Conservation (phyloP, 2,329 filamentous ascomycete species). For the Periconia sp. region DNA sequence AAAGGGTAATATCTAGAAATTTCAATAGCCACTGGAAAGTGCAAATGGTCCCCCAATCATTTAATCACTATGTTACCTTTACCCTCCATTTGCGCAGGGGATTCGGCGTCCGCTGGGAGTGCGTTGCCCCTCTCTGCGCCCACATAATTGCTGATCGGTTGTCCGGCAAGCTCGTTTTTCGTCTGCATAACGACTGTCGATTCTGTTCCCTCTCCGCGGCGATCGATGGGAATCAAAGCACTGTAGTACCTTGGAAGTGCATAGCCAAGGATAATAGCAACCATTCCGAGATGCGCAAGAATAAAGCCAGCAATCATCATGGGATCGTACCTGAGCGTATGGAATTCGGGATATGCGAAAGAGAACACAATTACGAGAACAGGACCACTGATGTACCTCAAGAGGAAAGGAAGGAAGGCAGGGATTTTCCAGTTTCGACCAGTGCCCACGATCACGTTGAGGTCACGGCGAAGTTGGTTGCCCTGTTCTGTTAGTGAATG, state of each 20-base stretch:
- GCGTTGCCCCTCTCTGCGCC: conserved; percentile 2
- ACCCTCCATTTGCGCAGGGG: not conserved
- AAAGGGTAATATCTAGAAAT: not conserved
- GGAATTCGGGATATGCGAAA: conserved; percentile 38
- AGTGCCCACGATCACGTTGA: conserved; percentile 56
- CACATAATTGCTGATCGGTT: conserved; percentile 8
- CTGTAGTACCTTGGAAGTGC: conserved; percentile 58
- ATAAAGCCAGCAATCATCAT: conserved; percentile 42
- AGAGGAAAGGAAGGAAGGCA: conserved; percentile 52
- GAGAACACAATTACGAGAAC: conserved; percentile 38
- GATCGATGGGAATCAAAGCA: conserved; percentile 52
- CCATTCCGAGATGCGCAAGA: conserved; percentile 35
- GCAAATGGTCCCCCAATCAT: not conserved
- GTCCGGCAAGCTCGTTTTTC: conserved; percentile 28
- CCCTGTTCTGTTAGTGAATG: conserved; percentile 44
- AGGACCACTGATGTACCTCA: conserved; percentile 36
- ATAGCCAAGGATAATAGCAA: conserved; percentile 53
- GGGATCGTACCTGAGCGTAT: conserved; percentile 32
- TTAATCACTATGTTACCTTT: not conserved
- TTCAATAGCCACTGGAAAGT: not conserved
- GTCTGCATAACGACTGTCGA: conserved; percentile 27
- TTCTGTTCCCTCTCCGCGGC: conserved; percentile 51
- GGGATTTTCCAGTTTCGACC: conserved; percentile 62
- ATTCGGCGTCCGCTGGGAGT: not conserved
- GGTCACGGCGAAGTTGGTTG: conserved; percentile 58